These are phyloP conservation scores for Taiwanofungus camphoratus DNA, from an alignment of 1,284 basidiomycete genomes.

Conservation along the genomic window DNA sequence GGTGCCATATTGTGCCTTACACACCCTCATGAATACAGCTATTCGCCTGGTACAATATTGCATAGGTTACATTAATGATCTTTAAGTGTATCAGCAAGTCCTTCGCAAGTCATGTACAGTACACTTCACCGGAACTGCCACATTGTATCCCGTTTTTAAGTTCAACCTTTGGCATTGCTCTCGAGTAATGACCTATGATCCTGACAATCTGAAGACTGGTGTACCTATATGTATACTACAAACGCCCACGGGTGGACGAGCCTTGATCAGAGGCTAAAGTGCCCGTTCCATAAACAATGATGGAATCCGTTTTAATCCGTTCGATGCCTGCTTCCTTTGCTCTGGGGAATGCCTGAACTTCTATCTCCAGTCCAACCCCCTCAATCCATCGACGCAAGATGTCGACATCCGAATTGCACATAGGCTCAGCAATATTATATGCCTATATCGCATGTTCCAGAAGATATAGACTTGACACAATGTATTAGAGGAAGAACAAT, in stretches of 20 bases:
- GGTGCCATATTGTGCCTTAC: conserved; percentile 73
- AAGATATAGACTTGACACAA: background rate
- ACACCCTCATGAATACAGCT: background rate
- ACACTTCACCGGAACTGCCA: no score
- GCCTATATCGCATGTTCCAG: background rate
- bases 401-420: background rate
- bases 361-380: background rate
- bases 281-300: background rate
- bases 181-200: no score
- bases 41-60: background rate
- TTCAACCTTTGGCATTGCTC: no score
- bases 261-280: background rate
- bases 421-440: background rate
- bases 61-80: no score
- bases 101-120: no score
- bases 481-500: background rate
- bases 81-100: no score
- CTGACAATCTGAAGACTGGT: no score
- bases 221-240: no score
- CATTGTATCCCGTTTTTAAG: no score
- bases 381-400: background rate
- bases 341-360: background rate
- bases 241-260: no score
- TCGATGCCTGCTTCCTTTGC: background rate
- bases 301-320: background rate